phyloP scores from a whole-genome alignment of 805 yeast species.

The Ogataea haglerorum region DNA sequence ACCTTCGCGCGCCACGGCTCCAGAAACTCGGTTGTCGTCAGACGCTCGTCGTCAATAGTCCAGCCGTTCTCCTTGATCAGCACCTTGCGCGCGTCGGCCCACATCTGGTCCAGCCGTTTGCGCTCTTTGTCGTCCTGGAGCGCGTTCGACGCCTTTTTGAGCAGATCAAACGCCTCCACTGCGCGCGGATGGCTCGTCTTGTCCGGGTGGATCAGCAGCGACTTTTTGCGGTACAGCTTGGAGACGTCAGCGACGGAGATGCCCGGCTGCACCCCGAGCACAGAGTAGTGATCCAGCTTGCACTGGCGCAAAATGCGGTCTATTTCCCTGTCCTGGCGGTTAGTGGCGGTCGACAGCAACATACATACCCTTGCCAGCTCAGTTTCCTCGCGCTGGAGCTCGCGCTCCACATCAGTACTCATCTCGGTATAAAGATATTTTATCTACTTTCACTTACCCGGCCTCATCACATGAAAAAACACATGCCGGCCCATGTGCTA shows the following conservation, averaged over 20 bases:
- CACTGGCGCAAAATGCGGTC: constrained; percentile 47
- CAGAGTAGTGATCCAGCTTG: constrained; percentile 51
- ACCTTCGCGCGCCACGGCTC: constrained; percentile 41
- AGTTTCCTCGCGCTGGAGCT: constrained; percentile 19
- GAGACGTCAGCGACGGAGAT: constrained; percentile 39
- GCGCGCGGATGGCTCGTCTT: constrained; percentile 54
- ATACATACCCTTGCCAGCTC: constrained; percentile 21
- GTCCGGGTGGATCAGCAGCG: constrained; percentile 69
- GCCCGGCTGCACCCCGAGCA: constrained; percentile 46
- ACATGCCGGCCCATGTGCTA: constrained; percentile 10
- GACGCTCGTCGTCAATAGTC: constrained; percentile 36
- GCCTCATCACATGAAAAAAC: constrained; percentile 4
- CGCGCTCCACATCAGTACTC: constrained; percentile 5
- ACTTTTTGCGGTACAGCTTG: constrained; percentile 51
- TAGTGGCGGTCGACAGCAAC: background rate
- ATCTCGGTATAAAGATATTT: background rate
- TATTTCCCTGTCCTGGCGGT: constrained; percentile 48
- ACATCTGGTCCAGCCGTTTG: constrained; percentile 40
- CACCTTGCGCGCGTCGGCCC: constrained; percentile 41
- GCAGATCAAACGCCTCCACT: constrained; percentile 57
- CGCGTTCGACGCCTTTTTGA: constrained; percentile 52
- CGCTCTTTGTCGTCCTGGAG: constrained; percentile 38
- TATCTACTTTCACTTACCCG: constrained; percentile 6
- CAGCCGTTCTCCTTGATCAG: constrained; percentile 36
- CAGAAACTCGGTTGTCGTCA: constrained; percentile 34